Base-by-base conservation (phyloP, 2,329 filamentous ascomycete species). In the Neopestalotiopsis clavispora region DNA sequence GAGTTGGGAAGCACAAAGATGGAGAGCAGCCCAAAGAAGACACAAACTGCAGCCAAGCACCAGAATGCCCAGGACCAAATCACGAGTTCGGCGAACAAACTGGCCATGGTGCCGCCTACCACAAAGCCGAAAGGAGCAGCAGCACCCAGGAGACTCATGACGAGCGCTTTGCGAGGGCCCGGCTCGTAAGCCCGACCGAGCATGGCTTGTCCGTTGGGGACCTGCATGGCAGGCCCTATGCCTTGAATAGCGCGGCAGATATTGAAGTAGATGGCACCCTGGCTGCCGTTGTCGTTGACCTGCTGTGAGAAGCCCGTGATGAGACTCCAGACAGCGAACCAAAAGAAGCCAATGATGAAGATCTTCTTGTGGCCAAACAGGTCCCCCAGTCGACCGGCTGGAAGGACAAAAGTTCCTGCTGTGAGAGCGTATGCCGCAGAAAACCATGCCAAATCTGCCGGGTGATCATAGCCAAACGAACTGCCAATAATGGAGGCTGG, bases 161-260 rank as follows among this genome's bases (percentile, higher is more conserved):
- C 68, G 72, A 79, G 75, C 14, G 76, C 75, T 68, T 78, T 78
- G 58, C 75, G 75, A n/a, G 72, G 77, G 1, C 77, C 77, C 1
- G 80, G 77, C 68, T 87, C 88, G 52, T 79, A 79, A 2, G 76
- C 77, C 0, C 84, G 81, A 0, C 87, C 86, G 1, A 88, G 74
- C 7, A 90, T 77, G 2, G 86, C 88, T 30, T 89, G 77, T 0
- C 80, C 85, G 69, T 88, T 89, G 0, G 87, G 87, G 2, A 89
- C 77, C 57, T 85, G 73, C 68, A 90, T 80, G 0, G 86, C 84
- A 2, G 86, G 83, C 0, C 87, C 87, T 42, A 85, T 82, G 1
- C 84, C 82, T 68, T 86, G 84, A 38, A 86, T 72, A 3, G 82
- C 79, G 3, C 85, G 81, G 40, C 77, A 78, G 52, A 82, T 76